Base-by-base conservation (phyloP, 345 rosid genomes). In the Microcos paniculata region DNA sequence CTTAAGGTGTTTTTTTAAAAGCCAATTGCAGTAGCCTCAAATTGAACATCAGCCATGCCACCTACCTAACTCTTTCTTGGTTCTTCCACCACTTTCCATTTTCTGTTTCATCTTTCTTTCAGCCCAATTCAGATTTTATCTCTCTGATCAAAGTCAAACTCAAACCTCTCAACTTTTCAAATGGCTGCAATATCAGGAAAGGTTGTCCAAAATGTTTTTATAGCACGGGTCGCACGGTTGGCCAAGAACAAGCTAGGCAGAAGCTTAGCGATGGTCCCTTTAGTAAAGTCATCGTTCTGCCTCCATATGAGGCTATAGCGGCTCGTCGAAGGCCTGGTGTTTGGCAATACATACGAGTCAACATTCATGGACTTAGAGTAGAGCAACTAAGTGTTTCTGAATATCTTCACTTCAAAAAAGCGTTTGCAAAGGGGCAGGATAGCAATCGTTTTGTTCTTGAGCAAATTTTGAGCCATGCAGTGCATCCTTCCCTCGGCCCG, bases 301-400 rank as follows among this genome's bases (percentile, higher is more conserved):
- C 99, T 72, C 99, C 99, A 0, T 93, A 88, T 76, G 97, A 93
- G 79, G 97, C 95, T 10, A 80, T 96, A 70, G 95, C 99, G 4
- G 82, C 94, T 82, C 94, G 99, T 57, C 99, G 98, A 53, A 88
- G 98, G 77, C 99, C 94, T 53, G 99, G 99, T 74, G 97, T 96
- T 72, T 96, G 99, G 99, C 98, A 96, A 83, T 96, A 82, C 72
- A 90, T 94, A 57, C 97, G 99, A 64, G 98, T 96, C 53, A 92
- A 94, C 82, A 91, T 94, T 61, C 52, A 79, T 49, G 91, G 94
- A 77, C 93, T 96, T 68, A 89, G 87, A 49, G 99, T 96, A 78
- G 99, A 96, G 65, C 91, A 96, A 33, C 76, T 96, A 62, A 80
- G 71, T 70, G 92, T 90, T 74, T 80, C 99, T 28, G 97, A 94